Base-by-base conservation (phyloP, 148 eudicot genomes). In the Rhododendron simsii region DNA sequence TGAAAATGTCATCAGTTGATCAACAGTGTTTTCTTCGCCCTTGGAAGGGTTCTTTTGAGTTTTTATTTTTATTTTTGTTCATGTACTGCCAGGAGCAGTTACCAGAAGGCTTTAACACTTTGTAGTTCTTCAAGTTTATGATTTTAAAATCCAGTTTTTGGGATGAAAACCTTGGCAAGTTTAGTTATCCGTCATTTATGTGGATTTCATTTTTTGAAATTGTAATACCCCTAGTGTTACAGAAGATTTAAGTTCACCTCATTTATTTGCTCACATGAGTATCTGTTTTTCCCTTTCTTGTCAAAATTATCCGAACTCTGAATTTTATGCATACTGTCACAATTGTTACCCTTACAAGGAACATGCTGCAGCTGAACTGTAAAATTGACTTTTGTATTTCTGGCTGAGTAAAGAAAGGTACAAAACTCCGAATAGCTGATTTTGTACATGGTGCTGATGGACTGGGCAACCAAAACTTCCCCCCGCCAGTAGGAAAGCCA, bases 371-470 rank as follows among this genome's bases (percentile, higher is more conserved):
- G 48, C 53, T 33, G 63, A 45, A 15, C 10, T 53, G 57, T 35
- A 71, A 53, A 35, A 44, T 69, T 82, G 26, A 90, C 87, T 20
- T 90, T 35, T 65, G 81, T 59, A 85, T 83, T 41, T 88, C 69
- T 61, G 79, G 84, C 85, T 50, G 44, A 85, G 84, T 89, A 69
- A 89, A 97, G 98, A 91, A 95, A 89, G 95, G 93, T 87, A 93
- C 98, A 83, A 97, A 97, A 87, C 98, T 97, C 84, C 98, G 98
- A 55, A 90, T 92, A 89, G 99, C 98, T 89, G 94, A 93, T 85
- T 95, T 97, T 88, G 99, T 95, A 82, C 98, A 97, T 92, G 99
- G 99, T 41, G 86, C 91, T 33, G 98, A 95, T 89, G 99, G 99
- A 45, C 91, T 97, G 86, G 99, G 99, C 84, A 97, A 97, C 90